Percentiles rank a stretch among this genome's conserved stretches.
Evolutionary conservation across 371 early-diverging fungal genomes (phyloP).

Genomic region (Rhizopus arrhizus): DNA sequence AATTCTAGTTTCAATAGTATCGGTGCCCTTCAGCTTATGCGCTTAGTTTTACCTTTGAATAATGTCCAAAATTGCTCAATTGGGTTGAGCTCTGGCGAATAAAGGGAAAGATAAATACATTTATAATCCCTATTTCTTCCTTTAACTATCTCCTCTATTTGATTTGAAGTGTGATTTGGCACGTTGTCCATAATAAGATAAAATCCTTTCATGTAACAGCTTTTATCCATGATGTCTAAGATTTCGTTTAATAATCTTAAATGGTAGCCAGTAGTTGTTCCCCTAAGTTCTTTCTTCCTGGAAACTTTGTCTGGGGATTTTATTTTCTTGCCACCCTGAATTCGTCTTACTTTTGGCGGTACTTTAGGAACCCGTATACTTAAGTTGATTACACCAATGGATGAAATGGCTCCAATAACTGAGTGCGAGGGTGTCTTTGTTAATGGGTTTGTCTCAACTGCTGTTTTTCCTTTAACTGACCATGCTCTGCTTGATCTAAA

Average conservation of each 20-base stretch:
- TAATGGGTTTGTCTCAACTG: background rate
- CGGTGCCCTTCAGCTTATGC: too few species aligned
- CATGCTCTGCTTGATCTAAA: background rate
- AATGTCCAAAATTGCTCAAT: too few species aligned
- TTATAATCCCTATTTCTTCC: too few species aligned
- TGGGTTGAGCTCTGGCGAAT: too few species aligned
- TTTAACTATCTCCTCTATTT: background rate
- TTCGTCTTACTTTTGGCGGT: constrained; percentile 5
- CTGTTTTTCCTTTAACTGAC: background rate
- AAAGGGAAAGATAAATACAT: too few species aligned
- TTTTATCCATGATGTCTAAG: constrained; percentile 7
- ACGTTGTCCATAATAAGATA: constrained; percentile 13
- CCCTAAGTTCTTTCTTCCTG: background rate
- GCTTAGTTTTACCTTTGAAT: too few species aligned
- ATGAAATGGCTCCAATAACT: background rate
- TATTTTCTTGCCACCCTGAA: constrained; percentile 1
- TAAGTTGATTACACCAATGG: background rate
- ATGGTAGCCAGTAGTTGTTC: constrained; percentile 8
- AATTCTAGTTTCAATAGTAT: too few species aligned
- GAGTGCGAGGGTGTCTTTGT: constrained; percentile 1
- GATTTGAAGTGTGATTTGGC: constrained; percentile 1
- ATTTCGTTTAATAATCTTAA: constrained; percentile 11
- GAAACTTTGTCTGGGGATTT: background rate
- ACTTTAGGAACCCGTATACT: background rate
- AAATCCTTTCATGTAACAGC: background rate